Evolutionary conservation across 306 rosid genomes (phyloP).

Genomic region (Chamaecrista fasciculata): DNA sequence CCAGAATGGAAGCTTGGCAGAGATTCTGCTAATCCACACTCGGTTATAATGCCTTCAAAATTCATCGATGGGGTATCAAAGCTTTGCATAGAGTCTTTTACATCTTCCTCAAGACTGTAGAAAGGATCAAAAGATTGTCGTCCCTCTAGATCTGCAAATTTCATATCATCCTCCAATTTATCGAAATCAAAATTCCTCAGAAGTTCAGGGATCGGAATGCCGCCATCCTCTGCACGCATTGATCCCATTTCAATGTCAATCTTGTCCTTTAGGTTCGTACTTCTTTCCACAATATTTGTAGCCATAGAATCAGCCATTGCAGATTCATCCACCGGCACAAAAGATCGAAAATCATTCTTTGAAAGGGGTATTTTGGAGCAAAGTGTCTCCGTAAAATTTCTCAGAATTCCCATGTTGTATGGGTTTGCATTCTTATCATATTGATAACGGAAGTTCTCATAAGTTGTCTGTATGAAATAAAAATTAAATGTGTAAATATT

Average conservation of each 20-base stretch:
- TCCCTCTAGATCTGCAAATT: slow-evolving; percentile 47
- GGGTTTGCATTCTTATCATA: slow-evolving; percentile 83
- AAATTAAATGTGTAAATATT: slow-evolving; percentile 1
- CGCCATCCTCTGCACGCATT: slow-evolving; percentile 45
- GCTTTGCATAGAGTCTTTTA: slow-evolving; percentile 34
- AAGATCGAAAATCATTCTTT: slow-evolving; percentile 53
- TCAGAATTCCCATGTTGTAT: slow-evolving; percentile 54
- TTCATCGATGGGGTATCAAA: slow-evolving; percentile 34
- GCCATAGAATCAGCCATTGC: slow-evolving; percentile 35
- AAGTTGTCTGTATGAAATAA: slow-evolving; percentile 70
- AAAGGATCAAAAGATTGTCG: slow-evolving; percentile 45
- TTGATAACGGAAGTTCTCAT: slow-evolving; percentile 86
- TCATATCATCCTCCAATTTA: slow-evolving; percentile 46
- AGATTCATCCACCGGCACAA: slow-evolving; percentile 54
- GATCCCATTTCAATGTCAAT: slow-evolving; percentile 81
- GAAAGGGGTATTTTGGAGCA: slow-evolving; percentile 58
- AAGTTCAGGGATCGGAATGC: slow-evolving; percentile 58
- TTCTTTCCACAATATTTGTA: slow-evolving; percentile 44
- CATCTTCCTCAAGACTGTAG: slow-evolving; percentile 49
- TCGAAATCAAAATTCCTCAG: slow-evolving; percentile 57
- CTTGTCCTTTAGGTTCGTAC: slow-evolving; percentile 60
- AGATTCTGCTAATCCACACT: slow-evolving; percentile 33
- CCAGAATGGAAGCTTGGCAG: slow-evolving; percentile 31
- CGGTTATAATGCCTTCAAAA: slow-evolving; percentile 32
- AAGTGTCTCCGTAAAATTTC: slow-evolving; percentile 60